Conservation (phyloP, 1,284 basidiomycete genomes). For the Fomes fomentarius region DNA sequence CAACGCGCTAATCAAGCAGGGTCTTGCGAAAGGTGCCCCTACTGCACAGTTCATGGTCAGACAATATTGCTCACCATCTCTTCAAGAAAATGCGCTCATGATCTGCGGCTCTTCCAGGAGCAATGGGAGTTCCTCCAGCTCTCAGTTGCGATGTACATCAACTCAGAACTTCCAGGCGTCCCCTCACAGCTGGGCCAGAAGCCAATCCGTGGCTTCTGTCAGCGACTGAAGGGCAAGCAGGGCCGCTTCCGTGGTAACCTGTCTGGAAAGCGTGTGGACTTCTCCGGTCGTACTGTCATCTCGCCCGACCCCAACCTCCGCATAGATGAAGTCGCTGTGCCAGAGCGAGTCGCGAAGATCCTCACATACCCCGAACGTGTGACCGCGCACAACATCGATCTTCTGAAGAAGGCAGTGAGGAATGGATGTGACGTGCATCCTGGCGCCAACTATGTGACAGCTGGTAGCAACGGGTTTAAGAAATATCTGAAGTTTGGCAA, state of each 20-base stretch:
- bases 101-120: slow-evolving; percentile 56
- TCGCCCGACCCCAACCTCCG: slow-evolving; percentile 98
- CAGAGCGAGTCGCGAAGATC: slow-evolving; percentile 94
- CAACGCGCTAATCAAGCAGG: slow-evolving; percentile 92
- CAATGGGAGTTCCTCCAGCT: slow-evolving; percentile 99
- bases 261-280: slow-evolving; percentile 99
- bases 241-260: slow-evolving; percentile 99
- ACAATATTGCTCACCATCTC: slow-evolving; percentile 5
- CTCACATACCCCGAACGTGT: slow-evolving; percentile 97
- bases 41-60: slow-evolving; percentile 89
- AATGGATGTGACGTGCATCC: slow-evolving; percentile 95
- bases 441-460: slow-evolving; percentile 93
- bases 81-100: slow-evolving; percentile 14
- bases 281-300: slow-evolving; percentile 98
- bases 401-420: slow-evolving; percentile 77
- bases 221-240: slow-evolving; percentile 98
- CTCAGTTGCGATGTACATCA: slow-evolving; percentile 97
- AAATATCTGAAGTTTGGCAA: slow-evolving; percentile 88
- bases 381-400: slow-evolving; percentile 88
- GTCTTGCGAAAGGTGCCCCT: slow-evolving; percentile 85
- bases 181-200: slow-evolving; percentile 85
- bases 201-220: slow-evolving; percentile 96
- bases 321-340: slow-evolving; percentile 98
- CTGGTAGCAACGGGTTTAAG: slow-evolving; percentile 79
- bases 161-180: slow-evolving; percentile 95